Evolutionary conservation across 108 stramenopile species (phyloP).

Genomic region (Nitzschia inconspicua): DNA sequence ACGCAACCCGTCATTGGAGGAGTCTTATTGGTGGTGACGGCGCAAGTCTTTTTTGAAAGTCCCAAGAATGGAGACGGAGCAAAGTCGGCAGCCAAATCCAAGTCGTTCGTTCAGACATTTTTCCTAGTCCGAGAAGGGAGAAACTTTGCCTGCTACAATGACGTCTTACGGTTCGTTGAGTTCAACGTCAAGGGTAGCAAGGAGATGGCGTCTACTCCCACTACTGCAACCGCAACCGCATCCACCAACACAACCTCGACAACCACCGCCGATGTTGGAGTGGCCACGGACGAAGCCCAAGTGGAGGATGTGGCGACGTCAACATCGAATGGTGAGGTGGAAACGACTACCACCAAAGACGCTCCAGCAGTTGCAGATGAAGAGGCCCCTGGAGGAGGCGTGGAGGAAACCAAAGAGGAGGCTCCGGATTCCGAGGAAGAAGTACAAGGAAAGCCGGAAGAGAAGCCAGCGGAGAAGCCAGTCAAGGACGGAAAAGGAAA

Average conservation of each 20-base stretch:
- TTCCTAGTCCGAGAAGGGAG: constrained; percentile 24
- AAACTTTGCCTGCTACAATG: constrained; percentile 63
- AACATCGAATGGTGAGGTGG: constrained; percentile 2
- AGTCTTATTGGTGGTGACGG: constrained; percentile 77
- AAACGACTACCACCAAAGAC: constrained; percentile 1
- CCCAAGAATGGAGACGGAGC: constrained; percentile 5
- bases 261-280: not conserved
- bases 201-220: not conserved
- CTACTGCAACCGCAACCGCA: constrained; percentile 5
- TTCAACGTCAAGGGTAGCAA: constrained; percentile 12
- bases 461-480: constrained; percentile 9
- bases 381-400: constrained; percentile 46
- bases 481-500: constrained; percentile 22
- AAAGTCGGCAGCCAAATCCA: constrained; percentile 10
- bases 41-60: constrained; percentile 41
- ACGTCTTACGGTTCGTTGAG: constrained; percentile 69
- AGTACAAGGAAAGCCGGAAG: constrained; percentile 29
- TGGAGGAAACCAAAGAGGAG: constrained; percentile 44
- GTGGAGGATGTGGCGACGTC: constrained; percentile 5
- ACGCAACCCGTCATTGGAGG: constrained; percentile 71
- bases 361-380: constrained; percentile 11
- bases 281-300: not conserved
- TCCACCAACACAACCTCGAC: not conserved
- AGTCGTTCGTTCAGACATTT: constrained; percentile 77
- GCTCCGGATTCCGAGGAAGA: constrained; percentile 23